Percentiles rank a stretch among this genome's conserved stretches.
Evolutionary conservation across 2,329 filamentous ascomycete species (phyloP).

Genomic region (Aspergillus sp.): DNA sequence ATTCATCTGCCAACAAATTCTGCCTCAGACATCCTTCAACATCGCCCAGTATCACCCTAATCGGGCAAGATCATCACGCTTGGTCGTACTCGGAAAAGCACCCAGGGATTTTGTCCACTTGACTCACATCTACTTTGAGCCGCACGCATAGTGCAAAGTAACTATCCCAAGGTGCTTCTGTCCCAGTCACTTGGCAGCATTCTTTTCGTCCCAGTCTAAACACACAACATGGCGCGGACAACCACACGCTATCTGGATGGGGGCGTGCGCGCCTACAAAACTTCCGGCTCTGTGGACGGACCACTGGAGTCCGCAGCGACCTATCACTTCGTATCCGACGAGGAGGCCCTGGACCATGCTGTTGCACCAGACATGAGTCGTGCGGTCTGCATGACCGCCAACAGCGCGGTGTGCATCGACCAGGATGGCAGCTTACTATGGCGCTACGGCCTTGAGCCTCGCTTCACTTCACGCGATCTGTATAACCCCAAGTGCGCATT

Average conservation of each 20-base stretch:
- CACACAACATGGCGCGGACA: neutral
- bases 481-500: neutral
- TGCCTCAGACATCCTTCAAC: too few relatives aligned
- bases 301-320: neutral
- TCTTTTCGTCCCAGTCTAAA: too few relatives aligned
- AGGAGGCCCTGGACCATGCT: neutral
- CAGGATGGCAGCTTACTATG: neutral
- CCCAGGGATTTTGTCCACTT: too few relatives aligned
- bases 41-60: too few relatives aligned
- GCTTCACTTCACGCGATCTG: too few relatives aligned
- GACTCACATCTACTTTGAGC: too few relatives aligned
- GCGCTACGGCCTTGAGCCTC: neutral
- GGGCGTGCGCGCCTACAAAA: neutral
- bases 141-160: too few relatives aligned
- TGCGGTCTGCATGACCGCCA: neutral
- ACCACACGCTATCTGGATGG: neutral
- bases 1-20: too few relatives aligned
- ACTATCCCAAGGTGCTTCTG: too few relatives aligned
- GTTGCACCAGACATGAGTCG: neutral
- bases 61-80: too few relatives aligned
- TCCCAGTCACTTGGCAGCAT: too few relatives aligned
- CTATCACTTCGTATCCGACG: neutral
- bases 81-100: too few relatives aligned
- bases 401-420: neutral
- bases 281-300: neutral